Conservation (phyloP, 805 yeast genomes). For the Yamadazyma sp. region DNA sequence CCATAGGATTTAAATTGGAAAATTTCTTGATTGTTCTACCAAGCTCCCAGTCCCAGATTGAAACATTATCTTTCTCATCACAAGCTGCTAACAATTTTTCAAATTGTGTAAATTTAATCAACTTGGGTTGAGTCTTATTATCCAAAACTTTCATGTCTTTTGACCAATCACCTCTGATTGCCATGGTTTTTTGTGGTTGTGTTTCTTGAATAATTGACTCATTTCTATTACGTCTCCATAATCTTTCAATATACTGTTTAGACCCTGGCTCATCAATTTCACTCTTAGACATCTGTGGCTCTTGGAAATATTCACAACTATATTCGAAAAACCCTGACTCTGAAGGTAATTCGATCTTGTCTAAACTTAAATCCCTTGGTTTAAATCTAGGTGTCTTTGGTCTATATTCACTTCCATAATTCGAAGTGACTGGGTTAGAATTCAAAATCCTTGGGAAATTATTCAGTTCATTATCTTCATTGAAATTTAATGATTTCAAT, state of each 20-base stretch:
- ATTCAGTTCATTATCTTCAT: conserved; percentile 39
- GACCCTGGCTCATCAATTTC: conserved; percentile 94
- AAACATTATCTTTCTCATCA: conserved; percentile 79
- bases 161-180: conserved; percentile 85
- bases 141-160: conserved; percentile 55
- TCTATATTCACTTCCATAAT: conserved; percentile 42
- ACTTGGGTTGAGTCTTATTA: conserved; percentile 76
- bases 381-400: conserved; percentile 60
- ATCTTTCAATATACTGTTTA: conserved; percentile 70
- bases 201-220: conserved; percentile 84
- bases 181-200: conserved; percentile 81
- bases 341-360: conserved; percentile 43
- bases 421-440: conserved; percentile 33
- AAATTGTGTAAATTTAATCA: conserved; percentile 82
- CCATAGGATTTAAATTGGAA: conserved; percentile 80
- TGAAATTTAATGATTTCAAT: conserved; percentile 36
- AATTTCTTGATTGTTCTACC: conserved; percentile 61
- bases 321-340: conserved; percentile 68
- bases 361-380: conserved; percentile 22
- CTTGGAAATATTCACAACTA: conserved; percentile 89
- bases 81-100: conserved; percentile 77
- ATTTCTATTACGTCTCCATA: conserved; percentile 90
- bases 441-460: conserved; percentile 34
- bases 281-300: conserved; percentile 84
- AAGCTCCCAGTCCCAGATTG: conserved; percentile 85